A percentile compares a stretch with the other conserved stretches of the same genome.
Conservation (phyloP, 2,329 filamentous ascomycete genomes). For the Apiospora koreana region DNA sequence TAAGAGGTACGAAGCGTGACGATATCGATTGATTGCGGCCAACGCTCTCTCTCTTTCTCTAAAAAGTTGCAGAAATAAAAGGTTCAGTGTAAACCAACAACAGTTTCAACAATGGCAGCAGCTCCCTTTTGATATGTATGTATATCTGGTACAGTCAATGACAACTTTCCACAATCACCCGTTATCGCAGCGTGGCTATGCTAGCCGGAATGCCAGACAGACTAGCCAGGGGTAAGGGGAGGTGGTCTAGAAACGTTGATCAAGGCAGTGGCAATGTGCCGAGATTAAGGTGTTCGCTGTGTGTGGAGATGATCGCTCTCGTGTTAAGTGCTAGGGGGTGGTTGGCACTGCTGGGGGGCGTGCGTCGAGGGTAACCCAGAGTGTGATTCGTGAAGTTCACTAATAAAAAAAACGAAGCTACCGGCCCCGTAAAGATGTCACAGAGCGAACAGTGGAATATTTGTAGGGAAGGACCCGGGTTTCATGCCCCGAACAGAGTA, state of each 20-base stretch:
- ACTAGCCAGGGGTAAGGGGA: constrained; percentile 17
- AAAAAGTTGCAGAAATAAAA: not conserved
- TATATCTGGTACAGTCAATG: constrained; percentile 8
- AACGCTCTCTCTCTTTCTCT: constrained; percentile 2
- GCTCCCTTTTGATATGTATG: constrained; percentile 1
- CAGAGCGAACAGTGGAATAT: not conserved
- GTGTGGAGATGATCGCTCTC: constrained; percentile 11
- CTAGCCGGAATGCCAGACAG: constrained; percentile 9
- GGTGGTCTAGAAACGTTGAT: constrained; percentile 18
- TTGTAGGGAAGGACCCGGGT: not conserved
- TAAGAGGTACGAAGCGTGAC: not conserved
- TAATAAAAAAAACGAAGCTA: not conserved
- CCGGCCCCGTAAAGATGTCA: not conserved
- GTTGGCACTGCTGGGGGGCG: not conserved
- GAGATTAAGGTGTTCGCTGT: constrained; percentile 12
- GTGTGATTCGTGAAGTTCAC: not conserved
- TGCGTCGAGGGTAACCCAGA: not conserved
- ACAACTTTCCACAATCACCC: constrained; percentile 1
- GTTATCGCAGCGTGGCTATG: constrained; percentile 11
- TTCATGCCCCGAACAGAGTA: not conserved
- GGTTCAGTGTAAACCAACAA: too few relatives aligned
- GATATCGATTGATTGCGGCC: not conserved
- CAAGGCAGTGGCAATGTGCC: constrained; percentile 13
- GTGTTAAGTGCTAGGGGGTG: constrained; percentile 6
- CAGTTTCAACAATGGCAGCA: not conserved